Evolutionary conservation across 345 rosid species (phyloP).

Genomic region (Gossypium herbaceum): DNA sequence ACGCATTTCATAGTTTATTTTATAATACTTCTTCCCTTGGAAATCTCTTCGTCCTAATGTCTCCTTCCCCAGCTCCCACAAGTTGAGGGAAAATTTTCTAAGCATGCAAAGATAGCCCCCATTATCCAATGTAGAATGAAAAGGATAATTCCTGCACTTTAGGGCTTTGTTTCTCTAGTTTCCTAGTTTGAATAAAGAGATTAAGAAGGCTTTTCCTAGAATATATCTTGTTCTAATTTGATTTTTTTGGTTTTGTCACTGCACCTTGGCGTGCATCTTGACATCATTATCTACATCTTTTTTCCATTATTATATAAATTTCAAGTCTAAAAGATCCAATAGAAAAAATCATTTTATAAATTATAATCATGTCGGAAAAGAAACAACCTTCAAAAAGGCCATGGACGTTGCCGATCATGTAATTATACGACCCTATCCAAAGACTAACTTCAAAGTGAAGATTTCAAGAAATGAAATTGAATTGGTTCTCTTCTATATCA

Average conservation of each 20-base stretch:
- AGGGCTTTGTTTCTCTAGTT: no score
- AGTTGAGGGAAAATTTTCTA: neutral
- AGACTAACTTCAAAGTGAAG: neutral
- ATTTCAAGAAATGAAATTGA: no score
- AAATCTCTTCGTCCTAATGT: neutral
- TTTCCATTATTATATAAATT: neutral
- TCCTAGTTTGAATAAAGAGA: no score
- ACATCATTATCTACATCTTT: neutral
- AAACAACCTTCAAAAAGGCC: neutral
- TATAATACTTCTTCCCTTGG: neutral
- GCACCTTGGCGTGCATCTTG: no score
- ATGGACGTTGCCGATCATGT: neutral
- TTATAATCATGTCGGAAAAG: neutral
- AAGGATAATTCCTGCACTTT: no score
- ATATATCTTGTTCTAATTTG: no score
- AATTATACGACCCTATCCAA: neutral
- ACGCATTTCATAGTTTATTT: neutral
- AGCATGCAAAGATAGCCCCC: neutral
- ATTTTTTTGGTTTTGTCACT: no score
- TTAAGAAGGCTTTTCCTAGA: no score
- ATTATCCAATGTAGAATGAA: neutral
- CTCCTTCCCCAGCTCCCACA: neutral
- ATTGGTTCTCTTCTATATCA: no score
- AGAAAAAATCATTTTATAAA: neutral
- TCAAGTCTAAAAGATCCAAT: neutral